Percentiles rank a stretch among this genome's conserved stretches.
Evolutionary conservation across 106 monocot species (phyloP).

Genomic region (Dendrobium chrysotoxum): DNA sequence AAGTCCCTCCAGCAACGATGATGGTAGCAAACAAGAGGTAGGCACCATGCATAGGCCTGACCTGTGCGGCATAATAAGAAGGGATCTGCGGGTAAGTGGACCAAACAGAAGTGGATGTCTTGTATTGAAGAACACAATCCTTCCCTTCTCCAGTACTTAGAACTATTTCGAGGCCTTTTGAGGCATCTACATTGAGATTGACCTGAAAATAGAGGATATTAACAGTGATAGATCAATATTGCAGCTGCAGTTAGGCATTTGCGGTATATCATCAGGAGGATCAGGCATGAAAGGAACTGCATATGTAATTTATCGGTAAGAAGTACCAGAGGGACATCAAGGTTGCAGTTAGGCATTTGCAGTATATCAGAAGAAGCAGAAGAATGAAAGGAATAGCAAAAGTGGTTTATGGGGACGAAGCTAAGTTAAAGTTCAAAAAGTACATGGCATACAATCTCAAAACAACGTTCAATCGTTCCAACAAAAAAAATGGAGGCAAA

Average conservation of each 20-base stretch:
- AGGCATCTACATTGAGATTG: conserved; percentile 11
- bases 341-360: too few species aligned
- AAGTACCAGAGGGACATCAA: too few species aligned
- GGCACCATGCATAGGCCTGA: conserved; percentile 52
- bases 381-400: too few species aligned
- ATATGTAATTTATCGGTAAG: too few species aligned
- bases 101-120: conserved; percentile 17
- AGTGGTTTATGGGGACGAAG: too few species aligned
- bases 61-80: conserved; percentile 31
- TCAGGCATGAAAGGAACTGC: not conserved
- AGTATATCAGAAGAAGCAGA: too few species aligned
- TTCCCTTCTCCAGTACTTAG: conserved; percentile 27
- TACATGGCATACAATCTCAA: too few species aligned
- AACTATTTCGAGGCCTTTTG: conserved; percentile 16
- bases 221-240: not conserved
- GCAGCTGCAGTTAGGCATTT: not conserved
- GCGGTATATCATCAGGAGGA: not conserved
- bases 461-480: too few species aligned
- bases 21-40: conserved; percentile 32
- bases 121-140: conserved; percentile 28
- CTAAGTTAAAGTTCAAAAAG: too few species aligned
- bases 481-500: too few species aligned
- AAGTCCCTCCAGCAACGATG: conserved; percentile 29
- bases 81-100: conserved; percentile 27
- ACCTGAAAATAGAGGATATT: conserved; percentile 17